Evolutionary conservation across 2,329 filamentous ascomycete genomes (phyloP).

Genomic region (Graphilbum sp.): DNA sequence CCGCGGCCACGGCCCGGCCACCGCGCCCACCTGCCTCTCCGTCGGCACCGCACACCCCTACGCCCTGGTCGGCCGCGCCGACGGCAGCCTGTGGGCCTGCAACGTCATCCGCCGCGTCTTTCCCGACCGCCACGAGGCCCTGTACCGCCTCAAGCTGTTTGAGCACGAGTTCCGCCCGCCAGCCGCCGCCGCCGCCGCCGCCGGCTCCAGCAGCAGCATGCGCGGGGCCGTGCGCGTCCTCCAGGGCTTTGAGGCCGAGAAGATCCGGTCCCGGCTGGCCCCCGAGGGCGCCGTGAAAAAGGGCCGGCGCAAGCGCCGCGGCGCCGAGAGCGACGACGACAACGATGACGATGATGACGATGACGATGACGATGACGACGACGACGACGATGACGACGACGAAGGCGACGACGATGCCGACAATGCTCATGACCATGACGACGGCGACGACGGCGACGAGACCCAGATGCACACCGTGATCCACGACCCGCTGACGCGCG

Average conservation of each 20-base stretch:
- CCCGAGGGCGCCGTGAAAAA: slow-evolving; percentile 11
- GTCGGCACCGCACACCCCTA: slow-evolving; percentile 35
- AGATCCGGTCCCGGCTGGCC: slow-evolving; percentile 20
- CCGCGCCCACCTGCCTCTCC: slow-evolving; percentile 28
- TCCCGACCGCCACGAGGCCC: slow-evolving; percentile 20
- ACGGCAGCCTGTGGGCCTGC: slow-evolving; percentile 23
- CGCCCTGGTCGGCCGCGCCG: slow-evolving; percentile 29
- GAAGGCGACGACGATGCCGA: slow-evolving; percentile 9
- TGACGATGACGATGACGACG: slow-evolving; percentile 12
- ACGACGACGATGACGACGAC: slow-evolving; percentile 9
- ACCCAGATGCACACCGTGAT: slow-evolving; percentile 23
- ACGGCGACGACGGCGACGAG: slow-evolving; percentile 13
- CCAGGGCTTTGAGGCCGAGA: slow-evolving; percentile 33
- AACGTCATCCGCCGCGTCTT: slow-evolving; percentile 28
- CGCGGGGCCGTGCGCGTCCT: slow-evolving; percentile 30
- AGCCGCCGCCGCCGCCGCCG: slow-evolving; percentile 6
- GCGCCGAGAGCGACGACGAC: slow-evolving; percentile 10
- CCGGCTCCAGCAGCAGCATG: background rate
- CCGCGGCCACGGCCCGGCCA: slow-evolving; percentile 20
- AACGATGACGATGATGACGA: slow-evolving; percentile 1
- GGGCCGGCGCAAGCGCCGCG: slow-evolving; percentile 11
- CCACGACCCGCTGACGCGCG: slow-evolving; percentile 45
- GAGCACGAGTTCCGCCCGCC: slow-evolving; percentile 35
- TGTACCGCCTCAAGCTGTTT: slow-evolving; percentile 28
- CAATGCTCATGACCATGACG: slow-evolving; percentile 14